A percentile compares a stretch with the other conserved stretches of the same genome.
phyloP scores from a whole-genome alignment of 129 eudicot genomes.

The Centaurea solstitialis region DNA sequence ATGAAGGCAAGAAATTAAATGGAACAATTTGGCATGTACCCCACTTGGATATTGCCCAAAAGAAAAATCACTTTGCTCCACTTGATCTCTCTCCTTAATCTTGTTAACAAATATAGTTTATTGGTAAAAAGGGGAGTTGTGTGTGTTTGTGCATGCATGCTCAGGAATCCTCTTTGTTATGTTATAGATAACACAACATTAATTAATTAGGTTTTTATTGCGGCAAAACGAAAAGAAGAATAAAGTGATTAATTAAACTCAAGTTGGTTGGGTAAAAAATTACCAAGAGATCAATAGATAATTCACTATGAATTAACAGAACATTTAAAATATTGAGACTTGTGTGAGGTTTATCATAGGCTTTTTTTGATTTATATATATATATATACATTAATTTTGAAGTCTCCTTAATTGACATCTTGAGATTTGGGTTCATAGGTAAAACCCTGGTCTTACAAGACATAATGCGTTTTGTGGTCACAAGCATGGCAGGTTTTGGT shows the following conservation, averaged over 20 bases:
- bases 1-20: background rate
- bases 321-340: no score
- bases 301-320: background rate
- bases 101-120: constrained; percentile 5
- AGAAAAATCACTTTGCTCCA: constrained; percentile 43
- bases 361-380: no score
- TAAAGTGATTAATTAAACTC: background rate
- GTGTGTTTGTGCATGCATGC: constrained; percentile 33
- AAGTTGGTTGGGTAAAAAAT: background rate
- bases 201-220: constrained; percentile 20
- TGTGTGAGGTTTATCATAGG: no score
- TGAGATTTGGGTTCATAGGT: no score
- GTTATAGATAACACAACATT: constrained; percentile 17
- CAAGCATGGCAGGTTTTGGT: no score
- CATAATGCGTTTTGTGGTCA: no score
- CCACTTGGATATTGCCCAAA: constrained; percentile 30
- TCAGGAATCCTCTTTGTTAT: constrained; percentile 34
- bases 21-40: constrained; percentile 24
- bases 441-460: no score
- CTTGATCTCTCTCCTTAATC: constrained; percentile 30
- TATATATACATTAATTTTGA: no score
- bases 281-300: background rate
- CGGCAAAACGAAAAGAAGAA: background rate
- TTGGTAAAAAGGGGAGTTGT: constrained; percentile 12
- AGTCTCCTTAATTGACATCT: no score